Conservation (phyloP, 2,329 filamentous ascomycete species). For the Orbilia brochopaga region DNA sequence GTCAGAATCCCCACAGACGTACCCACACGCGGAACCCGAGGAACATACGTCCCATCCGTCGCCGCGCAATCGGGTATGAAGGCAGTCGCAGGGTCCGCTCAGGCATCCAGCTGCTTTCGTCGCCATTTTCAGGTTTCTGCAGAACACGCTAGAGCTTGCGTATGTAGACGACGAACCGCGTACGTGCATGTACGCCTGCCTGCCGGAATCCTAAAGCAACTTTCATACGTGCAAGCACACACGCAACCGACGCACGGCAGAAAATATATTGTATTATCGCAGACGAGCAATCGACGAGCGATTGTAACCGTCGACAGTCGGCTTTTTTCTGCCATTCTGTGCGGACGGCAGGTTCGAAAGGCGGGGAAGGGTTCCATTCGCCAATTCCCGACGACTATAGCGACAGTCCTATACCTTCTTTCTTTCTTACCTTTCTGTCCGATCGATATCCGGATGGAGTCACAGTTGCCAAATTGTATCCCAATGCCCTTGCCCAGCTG, state of each 20-base stretch:
- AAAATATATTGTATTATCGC: background rate
- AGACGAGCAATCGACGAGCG: conserved; percentile 3
- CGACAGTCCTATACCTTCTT: background rate
- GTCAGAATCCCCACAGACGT: background rate
- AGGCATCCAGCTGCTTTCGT: conserved; percentile 29
- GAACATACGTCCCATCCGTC: background rate
- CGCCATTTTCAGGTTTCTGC: conserved; percentile 10
- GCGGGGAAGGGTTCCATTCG: conserved; percentile 4
- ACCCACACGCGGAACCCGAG: background rate
- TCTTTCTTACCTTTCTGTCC: too few species aligned
- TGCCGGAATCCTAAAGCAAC: too few species aligned
- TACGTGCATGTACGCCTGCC: too few species aligned
- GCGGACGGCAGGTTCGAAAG: background rate
- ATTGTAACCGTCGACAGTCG: conserved; percentile 1
- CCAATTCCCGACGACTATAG: background rate
- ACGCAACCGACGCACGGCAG: too few species aligned
- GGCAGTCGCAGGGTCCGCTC: conserved; percentile 18
- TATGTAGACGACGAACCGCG: background rate
- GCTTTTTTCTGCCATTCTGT: background rate
- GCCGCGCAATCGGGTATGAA: background rate
- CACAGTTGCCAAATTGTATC: conserved; percentile 2
- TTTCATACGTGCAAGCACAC: too few species aligned
- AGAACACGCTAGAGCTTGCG: conserved; percentile 7
- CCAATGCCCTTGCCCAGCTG: conserved; percentile 44
- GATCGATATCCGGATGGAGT: background rate